phyloP scores from a whole-genome alignment of 1,284 basidiomycete genomes.

The Mycosarcoma maydis region DNA sequence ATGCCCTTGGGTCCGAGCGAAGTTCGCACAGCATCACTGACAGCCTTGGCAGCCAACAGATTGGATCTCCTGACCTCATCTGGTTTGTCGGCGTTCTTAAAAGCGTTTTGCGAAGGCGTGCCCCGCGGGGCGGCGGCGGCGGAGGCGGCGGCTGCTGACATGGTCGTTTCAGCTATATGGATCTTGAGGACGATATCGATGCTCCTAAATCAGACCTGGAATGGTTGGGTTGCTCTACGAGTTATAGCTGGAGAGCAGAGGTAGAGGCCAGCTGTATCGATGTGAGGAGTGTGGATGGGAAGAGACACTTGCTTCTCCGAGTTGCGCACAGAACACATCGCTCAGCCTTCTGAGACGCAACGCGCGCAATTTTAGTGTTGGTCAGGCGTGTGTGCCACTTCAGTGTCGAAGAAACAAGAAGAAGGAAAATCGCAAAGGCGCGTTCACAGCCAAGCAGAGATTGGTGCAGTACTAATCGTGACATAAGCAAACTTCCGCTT shows the following conservation, averaged over 20 bases:
- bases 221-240: not conserved
- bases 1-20: slow-evolving; percentile 97
- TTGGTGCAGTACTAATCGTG: slow-evolving; percentile 5
- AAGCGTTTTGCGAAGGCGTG: slow-evolving; percentile 51
- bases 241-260: too few species aligned
- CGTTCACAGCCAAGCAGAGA: not conserved
- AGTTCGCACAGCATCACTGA: slow-evolving; percentile 96
- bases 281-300: too few species aligned
- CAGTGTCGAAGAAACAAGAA: slow-evolving; percentile 20
- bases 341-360: not conserved
- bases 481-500: slow-evolving; percentile 11
- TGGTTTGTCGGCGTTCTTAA: slow-evolving; percentile 67
- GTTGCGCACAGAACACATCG: not conserved
- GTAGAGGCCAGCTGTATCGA: too few species aligned
- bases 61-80: slow-evolving; percentile 66
- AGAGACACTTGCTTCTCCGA: too few species aligned
- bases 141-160: slow-evolving; percentile 47
- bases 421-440: slow-evolving; percentile 22
- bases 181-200: not conserved
- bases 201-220: not conserved
- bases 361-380: slow-evolving; percentile 12
- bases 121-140: slow-evolving; percentile 33
- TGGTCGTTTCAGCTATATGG: not conserved
- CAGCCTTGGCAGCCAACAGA: slow-evolving; percentile 74
- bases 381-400: not conserved